These are phyloP conservation scores for Cardamine resedifolia DNA, from an alignment of 345 rosid genomes.

Conservation along the genomic window DNA sequence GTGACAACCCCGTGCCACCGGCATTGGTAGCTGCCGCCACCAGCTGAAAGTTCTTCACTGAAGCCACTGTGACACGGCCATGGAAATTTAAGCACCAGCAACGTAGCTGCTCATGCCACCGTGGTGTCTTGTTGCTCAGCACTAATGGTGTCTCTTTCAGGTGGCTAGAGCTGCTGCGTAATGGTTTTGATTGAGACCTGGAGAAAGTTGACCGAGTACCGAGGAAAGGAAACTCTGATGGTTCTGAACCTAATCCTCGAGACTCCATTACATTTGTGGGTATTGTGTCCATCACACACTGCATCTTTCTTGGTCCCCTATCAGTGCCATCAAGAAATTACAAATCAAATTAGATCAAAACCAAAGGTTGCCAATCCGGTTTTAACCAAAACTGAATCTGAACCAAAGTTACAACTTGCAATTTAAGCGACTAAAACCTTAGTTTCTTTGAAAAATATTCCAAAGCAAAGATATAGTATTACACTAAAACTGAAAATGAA, in stretches of 20 bases:
- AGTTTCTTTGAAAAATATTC: not conserved
- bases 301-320: slow-evolving; percentile 89
- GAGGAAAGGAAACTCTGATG: slow-evolving; percentile 41
- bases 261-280: slow-evolving; percentile 49
- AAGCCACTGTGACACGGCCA: slow-evolving; percentile 79
- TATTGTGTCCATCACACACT: slow-evolving; percentile 59
- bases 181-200: slow-evolving; percentile 47
- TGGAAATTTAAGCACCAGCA: slow-evolving; percentile 84
- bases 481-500: not conserved
- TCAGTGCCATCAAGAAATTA: slow-evolving; percentile 14
- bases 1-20: slow-evolving; percentile 41
- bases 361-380: not conserved
- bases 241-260: slow-evolving; percentile 20
- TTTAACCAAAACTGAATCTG: not conserved
- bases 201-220: slow-evolving; percentile 38
- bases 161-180: slow-evolving; percentile 23
- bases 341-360: not conserved
- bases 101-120: slow-evolving; percentile 84
- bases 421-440: not conserved
- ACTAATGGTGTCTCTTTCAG: slow-evolving; percentile 46
- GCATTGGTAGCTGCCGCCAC: slow-evolving; percentile 40
- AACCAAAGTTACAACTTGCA: not conserved
- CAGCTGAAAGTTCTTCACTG: slow-evolving; percentile 65
- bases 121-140: slow-evolving; percentile 66
- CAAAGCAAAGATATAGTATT: not conserved